phyloP scores from a whole-genome alignment of 495 filamentous ascomycete species.

The Lichina pygmaea region DNA sequence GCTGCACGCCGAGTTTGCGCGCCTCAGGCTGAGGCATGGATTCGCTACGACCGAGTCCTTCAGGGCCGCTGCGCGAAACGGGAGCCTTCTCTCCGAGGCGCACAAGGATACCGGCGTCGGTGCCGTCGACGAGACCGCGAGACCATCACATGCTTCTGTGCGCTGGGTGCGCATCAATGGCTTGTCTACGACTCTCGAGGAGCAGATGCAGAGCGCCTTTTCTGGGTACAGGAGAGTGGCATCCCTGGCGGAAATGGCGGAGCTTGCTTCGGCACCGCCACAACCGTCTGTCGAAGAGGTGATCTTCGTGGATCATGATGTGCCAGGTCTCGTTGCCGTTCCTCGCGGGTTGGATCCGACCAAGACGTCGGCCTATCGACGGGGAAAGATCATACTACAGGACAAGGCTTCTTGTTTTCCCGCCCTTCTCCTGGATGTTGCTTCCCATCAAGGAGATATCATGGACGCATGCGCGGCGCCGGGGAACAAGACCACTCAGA shows the following conservation, averaged over 20 bases:
- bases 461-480: conserved; percentile 83
- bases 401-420: conserved; percentile 96
- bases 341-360: conserved; percentile 38
- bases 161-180: conserved; percentile 81
- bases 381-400: conserved; percentile 64
- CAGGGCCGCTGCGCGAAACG: conserved; percentile 10
- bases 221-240: conserved; percentile 22
- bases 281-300: conserved; percentile 6
- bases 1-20: conserved; percentile 54
- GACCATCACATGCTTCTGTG: conserved; percentile 19
- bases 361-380: conserved; percentile 38
- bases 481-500: conserved; percentile 90
- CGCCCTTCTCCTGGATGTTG: conserved; percentile 49
- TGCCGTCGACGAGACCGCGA: conserved; percentile 6
- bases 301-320: conserved; percentile 35
- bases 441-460: conserved; percentile 33
- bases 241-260: conserved; percentile 17
- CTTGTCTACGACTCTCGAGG: conserved; percentile 37
- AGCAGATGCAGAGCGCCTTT: conserved; percentile 45
- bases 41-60: conserved; percentile 36
- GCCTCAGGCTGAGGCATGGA: conserved; percentile 42
- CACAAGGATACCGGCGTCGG: conserved; percentile 11
- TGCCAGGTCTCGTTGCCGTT: conserved; percentile 62
- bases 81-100: background rate
- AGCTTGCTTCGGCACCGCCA: conserved; percentile 5